Percentiles rank a stretch among this genome's conserved stretches.
These are phyloP conservation scores for Capronia coronata DNA, from an alignment of 2,329 filamentous ascomycete genomes.

Conservation along the genomic window DNA sequence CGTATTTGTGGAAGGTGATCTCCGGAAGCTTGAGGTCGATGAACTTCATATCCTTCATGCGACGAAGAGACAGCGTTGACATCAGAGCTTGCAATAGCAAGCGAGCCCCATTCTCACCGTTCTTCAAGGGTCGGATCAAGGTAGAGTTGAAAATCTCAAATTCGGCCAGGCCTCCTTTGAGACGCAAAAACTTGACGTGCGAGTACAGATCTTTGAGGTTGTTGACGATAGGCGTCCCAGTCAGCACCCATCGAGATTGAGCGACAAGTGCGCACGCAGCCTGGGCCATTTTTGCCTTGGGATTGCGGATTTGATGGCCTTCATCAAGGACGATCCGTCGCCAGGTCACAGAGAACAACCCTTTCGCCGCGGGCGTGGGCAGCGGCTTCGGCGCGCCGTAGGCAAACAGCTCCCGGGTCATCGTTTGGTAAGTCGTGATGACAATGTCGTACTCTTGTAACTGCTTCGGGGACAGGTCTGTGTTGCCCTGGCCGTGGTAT, in stretches of 20 bases:
- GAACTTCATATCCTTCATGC: slow-evolving; percentile 83
- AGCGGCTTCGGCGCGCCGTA: slow-evolving; percentile 41
- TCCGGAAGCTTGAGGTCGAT: slow-evolving; percentile 72
- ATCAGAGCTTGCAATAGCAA: slow-evolving; percentile 68
- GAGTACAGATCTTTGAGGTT: slow-evolving; percentile 75
- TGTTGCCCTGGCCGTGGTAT: slow-evolving; percentile 63
- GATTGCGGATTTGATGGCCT: slow-evolving; percentile 75
- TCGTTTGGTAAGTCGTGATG: slow-evolving; percentile 75
- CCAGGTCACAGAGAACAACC: slow-evolving; percentile 63
- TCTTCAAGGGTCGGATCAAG: slow-evolving; percentile 61
- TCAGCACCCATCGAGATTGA: slow-evolving; percentile 69
- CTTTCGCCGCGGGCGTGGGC: slow-evolving; percentile 39
- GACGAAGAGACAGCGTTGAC: slow-evolving; percentile 70
- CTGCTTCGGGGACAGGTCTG: slow-evolving; percentile 48
- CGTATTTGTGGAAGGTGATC: slow-evolving; percentile 70
- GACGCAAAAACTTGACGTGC: slow-evolving; percentile 66
- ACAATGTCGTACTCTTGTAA: slow-evolving; percentile 66
- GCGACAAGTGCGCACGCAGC: slow-evolving; percentile 63
- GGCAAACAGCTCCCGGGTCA: slow-evolving; percentile 59
- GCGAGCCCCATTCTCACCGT: slow-evolving; percentile 53
- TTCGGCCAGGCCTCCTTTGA: slow-evolving; percentile 69
- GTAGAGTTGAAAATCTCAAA: slow-evolving; percentile 66
- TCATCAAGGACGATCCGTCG: slow-evolving; percentile 75
- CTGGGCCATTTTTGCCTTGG: slow-evolving; percentile 62
- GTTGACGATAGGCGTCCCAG: slow-evolving; percentile 79